phyloP scores from a whole-genome alignment of 163 green algal species.

The Volvox carteri region DNA sequence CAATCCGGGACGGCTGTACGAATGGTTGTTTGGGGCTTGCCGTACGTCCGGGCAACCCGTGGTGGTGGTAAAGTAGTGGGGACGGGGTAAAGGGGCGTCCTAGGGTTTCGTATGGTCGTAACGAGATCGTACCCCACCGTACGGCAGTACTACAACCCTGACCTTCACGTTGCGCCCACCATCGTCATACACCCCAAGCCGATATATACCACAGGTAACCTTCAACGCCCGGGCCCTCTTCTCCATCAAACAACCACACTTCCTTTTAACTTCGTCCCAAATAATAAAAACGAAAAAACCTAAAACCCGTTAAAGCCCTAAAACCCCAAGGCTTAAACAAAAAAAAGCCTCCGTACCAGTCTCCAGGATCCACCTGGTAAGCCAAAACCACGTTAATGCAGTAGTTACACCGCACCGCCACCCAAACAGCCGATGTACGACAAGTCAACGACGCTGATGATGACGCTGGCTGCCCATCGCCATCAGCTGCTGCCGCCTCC shows the following conservation, averaged over 20 bases:
- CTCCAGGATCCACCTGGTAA: conserved; percentile 14
- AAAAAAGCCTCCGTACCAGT: conserved; percentile 28
- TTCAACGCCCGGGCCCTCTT: not conserved
- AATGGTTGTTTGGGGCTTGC: not conserved
- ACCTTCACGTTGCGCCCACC: not conserved
- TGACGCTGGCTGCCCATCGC: not conserved
- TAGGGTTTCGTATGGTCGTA: too few relatives aligned
- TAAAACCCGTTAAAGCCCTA: not conserved
- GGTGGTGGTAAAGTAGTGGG: too few relatives aligned
- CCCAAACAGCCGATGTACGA: conserved; percentile 26
- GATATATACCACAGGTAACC: not conserved
- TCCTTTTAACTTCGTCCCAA: not conserved
- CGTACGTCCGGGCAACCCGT: too few relatives aligned
- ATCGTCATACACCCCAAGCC: not conserved
- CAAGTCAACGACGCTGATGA: not conserved
- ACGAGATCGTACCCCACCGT: too few relatives aligned
- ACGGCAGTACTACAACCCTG: too few relatives aligned
- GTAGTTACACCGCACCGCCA: conserved; percentile 50
- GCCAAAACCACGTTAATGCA: conserved; percentile 41
- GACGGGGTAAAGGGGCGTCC: too few relatives aligned
- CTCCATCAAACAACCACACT: not conserved
- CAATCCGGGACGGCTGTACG: not conserved
- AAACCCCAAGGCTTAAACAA: not conserved
- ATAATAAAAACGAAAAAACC: not conserved
- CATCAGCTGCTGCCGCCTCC: not conserved